Evolutionary conservation across 768 basidiomycete species (phyloP).

Genomic region (Macrolepiota fuliginosa): DNA sequence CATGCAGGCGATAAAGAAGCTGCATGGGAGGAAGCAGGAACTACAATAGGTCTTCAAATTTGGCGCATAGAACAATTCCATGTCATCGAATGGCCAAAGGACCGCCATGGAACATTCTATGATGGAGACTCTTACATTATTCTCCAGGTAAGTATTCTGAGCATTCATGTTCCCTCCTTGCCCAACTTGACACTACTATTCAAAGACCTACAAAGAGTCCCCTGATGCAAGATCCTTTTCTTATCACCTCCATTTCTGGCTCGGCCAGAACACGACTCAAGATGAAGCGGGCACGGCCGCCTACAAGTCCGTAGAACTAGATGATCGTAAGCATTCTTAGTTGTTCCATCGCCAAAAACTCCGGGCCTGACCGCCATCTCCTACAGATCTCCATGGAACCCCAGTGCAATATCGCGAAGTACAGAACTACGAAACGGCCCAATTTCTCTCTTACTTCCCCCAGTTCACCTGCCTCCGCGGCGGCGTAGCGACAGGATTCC

Average conservation of each 20-base stretch:
- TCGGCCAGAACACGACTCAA: slow-evolving; percentile 55
- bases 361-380: not conserved
- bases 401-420: slow-evolving; percentile 64
- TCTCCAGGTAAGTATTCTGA: slow-evolving; percentile 43
- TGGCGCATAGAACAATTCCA: slow-evolving; percentile 61
- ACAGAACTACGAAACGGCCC: slow-evolving; percentile 54
- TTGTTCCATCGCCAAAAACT: too few species aligned
- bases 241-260: slow-evolving; percentile 66
- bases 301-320: slow-evolving; percentile 66
- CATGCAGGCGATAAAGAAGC: slow-evolving; percentile 47
- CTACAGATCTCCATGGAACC: slow-evolving; percentile 49
- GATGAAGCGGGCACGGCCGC: slow-evolving; percentile 64
- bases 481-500: slow-evolving; percentile 30
- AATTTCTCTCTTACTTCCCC: slow-evolving; percentile 31
- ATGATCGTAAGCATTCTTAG: slow-evolving; percentile 62
- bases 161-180: not conserved
- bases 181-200: not conserved
- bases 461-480: slow-evolving; percentile 27
- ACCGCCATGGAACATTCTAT: slow-evolving; percentile 54
- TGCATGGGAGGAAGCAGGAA: slow-evolving; percentile 50
- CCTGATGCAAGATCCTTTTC: slow-evolving; percentile 45
- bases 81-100: slow-evolving; percentile 52
- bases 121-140: slow-evolving; percentile 66
- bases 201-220: slow-evolving; percentile 55
- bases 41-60: slow-evolving; percentile 42